These are phyloP conservation scores for Infundibulicybe gibba DNA, from an alignment of 768 basidiomycete genomes.

Conservation along the genomic window DNA sequence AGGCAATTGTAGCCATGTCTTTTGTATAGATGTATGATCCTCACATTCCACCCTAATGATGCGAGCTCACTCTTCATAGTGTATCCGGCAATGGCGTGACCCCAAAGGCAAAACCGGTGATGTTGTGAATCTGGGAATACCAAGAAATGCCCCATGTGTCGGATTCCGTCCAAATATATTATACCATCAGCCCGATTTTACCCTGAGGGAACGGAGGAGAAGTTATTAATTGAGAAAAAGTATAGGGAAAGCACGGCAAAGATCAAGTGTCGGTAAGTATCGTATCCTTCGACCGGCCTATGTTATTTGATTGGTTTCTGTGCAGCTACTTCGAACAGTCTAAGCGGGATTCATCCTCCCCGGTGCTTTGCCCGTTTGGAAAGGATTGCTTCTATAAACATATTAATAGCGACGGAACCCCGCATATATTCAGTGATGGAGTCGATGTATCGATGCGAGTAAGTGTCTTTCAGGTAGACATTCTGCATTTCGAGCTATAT, in stretches of 20 bases:
- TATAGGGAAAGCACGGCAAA: conserved; percentile 76
- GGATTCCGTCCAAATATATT: conserved; percentile 60
- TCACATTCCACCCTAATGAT: neutral
- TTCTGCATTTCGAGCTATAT: neutral
- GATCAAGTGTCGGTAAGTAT: conserved; percentile 60
- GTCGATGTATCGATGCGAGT: conserved; percentile 53
- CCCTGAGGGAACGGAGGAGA: conserved; percentile 48
- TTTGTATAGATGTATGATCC: conserved; percentile 61
- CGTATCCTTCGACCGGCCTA: neutral
- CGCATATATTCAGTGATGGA: conserved; percentile 51
- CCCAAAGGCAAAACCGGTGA: conserved; percentile 49
- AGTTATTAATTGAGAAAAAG: conserved; percentile 42
- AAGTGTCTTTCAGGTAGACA: conserved; percentile 11
- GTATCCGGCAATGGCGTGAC: conserved; percentile 77
- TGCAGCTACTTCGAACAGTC: conserved; percentile 62
- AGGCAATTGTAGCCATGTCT: conserved; percentile 77
- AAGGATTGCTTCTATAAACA: conserved; percentile 82
- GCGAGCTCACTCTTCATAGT: conserved; percentile 35
- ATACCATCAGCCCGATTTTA: conserved; percentile 73
- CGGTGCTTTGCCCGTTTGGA: conserved; percentile 67
- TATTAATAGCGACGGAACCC: conserved; percentile 60
- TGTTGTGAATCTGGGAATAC: conserved; percentile 52
- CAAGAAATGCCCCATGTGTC: conserved; percentile 81
- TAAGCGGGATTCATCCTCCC: conserved; percentile 31
- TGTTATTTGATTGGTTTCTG: neutral